phyloP scores from a whole-genome alignment of 139 green algal species.

The Zygnema circumcarinatum region DNA sequence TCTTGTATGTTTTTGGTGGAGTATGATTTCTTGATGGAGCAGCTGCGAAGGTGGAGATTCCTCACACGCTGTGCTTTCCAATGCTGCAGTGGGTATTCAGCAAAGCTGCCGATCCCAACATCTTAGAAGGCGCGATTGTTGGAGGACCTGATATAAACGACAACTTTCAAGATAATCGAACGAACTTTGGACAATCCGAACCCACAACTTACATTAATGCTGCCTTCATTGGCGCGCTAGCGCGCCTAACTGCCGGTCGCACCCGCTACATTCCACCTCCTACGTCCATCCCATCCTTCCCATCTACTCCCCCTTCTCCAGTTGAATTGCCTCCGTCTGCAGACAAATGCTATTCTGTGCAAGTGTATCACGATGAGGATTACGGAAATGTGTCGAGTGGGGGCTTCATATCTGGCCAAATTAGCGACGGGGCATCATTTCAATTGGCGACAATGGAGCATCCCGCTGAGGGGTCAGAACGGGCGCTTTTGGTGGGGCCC shows the following conservation, averaged over 20 bases:
- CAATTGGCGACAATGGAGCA: too few relatives aligned
- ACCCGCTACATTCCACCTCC: background rate
- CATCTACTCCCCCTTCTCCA: background rate
- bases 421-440: background rate
- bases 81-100: too few relatives aligned
- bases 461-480: too few relatives aligned
- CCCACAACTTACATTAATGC: conserved; percentile 46
- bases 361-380: too few relatives aligned
- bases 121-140: conserved; percentile 27
- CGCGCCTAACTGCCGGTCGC: conserved; percentile 23
- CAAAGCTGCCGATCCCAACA: too few relatives aligned
- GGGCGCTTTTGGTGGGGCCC: too few relatives aligned
- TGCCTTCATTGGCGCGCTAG: conserved; percentile 17
- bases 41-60: too few relatives aligned
- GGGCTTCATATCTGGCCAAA: background rate
- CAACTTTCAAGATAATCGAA: conserved; percentile 22
- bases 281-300: background rate
- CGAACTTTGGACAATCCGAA: conserved; percentile 37
- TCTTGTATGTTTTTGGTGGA: too few relatives aligned
- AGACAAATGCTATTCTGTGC: too few relatives aligned
- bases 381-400: background rate
- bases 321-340: background rate
- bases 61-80: too few relatives aligned
- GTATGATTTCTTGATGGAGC: too few relatives aligned
- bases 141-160: conserved; percentile 28